These are phyloP conservation scores for Arxiozyma slooffiae DNA, from an alignment of 1,139 yeast species.

Conservation along the genomic window DNA sequence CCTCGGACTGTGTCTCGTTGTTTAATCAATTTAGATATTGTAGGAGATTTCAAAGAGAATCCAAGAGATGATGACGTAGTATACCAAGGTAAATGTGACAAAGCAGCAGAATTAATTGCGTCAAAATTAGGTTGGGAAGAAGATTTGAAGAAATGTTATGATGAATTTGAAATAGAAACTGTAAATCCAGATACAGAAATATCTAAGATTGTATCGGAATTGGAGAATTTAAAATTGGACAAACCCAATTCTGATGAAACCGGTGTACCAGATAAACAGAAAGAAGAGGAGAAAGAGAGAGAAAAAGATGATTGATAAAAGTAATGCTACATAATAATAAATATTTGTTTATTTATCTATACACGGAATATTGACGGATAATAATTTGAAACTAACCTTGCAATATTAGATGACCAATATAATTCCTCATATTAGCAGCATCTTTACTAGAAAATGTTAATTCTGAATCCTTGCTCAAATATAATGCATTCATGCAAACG, in stretches of 20 bases:
- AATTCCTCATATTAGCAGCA: constrained; percentile 56
- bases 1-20: constrained; percentile 44
- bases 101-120: constrained; percentile 45
- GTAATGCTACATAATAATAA: not conserved
- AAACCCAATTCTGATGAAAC: not conserved
- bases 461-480: constrained; percentile 40
- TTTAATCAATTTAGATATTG: constrained; percentile 63
- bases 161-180: constrained; percentile 12
- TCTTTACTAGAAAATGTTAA: constrained; percentile 58
- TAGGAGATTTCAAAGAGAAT: constrained; percentile 55
- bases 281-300: not conserved
- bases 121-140: constrained; percentile 54
- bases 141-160: constrained; percentile 32
- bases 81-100: constrained; percentile 54
- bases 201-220: constrained; percentile 12
- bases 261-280: not conserved
- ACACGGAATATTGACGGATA: not conserved
- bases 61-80: constrained; percentile 52
- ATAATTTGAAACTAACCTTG: constrained; percentile 6
- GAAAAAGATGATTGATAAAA: constrained; percentile 8
- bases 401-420: constrained; percentile 42
- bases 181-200: constrained; percentile 15
- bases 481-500: constrained; percentile 69
- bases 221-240: constrained; percentile 4
- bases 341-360: no score